Base-by-base conservation (phyloP, 164 flowering plant genomes). In the Magnolia changhungtana region DNA sequence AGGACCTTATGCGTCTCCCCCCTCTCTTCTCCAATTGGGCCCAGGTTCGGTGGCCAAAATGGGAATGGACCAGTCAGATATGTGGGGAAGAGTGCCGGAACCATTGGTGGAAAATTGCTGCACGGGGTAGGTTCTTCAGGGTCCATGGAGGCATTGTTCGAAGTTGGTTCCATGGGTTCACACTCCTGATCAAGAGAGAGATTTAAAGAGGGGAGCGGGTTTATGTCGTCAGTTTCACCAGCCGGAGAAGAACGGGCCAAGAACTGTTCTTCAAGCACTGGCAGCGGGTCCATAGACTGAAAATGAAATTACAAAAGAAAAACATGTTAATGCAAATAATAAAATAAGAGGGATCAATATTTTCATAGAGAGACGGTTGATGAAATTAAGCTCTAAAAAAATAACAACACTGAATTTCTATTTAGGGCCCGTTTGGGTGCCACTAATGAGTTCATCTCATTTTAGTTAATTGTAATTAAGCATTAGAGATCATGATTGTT, bases 141-240 rank as follows among this genome's bases (percentile, higher is more conserved):
- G 79, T 87, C 88, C 31, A 78, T 72, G 3, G 58, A 67, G 8
- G 74, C 76, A 58, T 85, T 83, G 63, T 74, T 68, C 4, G 84
- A 66, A 49, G 84, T 76, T 70, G 87, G 55, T 78, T 88, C 95
- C 89, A 86, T 87, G 8, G 88, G 83, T 69, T 89, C 90, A 76
- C 71, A 75, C 67, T 90, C 90, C 0, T 78, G 76, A 27, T 86
- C 76, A 27, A 88, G 87, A 55, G 91, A 86, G 75, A 90, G 92
- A 45, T 86, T 79, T 14, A 91, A 68, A 67, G 91, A 85, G 29
- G 89, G 90, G 70, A 77, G 51, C 9, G 80, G 50, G 63, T 72
- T 81, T 24, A 51, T 27, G 51, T 75, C 77, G 18, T 89, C 90
- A n/a, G 80, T 59, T 82, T 88, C 92, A 67, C 18, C 72, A 1